Evolutionary conservation across 2,329 filamentous ascomycete species (phyloP), one percentile per base, ranked within the genome.

Genomic region (Trichoderma sp.): DNA sequence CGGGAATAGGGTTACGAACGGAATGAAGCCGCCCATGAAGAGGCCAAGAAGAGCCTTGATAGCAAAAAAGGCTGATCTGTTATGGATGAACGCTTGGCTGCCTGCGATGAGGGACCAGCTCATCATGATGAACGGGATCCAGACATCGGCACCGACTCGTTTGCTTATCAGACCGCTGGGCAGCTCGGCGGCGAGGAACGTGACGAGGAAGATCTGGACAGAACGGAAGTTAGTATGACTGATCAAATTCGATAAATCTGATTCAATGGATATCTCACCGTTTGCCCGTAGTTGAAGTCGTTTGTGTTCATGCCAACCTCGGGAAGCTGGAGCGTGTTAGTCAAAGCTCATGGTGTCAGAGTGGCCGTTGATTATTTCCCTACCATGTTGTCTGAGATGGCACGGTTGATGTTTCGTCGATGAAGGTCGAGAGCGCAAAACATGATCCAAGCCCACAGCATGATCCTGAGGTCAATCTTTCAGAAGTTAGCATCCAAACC

Each of bases 21-120:
- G 85, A 57, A 89, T 88, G 68, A 89, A 89, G 0, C 85, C 85
- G 24, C 85, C 85, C 73, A 84, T 80, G 59, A 85, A 76, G 2
- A 86, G 73, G 5, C 81, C 83, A 0, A 85, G 73, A 1, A 77
- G 68, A 0, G 71, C 71, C 3, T 74, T 73, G 2, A 73, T 75
- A 1, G 71, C 70, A 39, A 74, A 78, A 67, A 74, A 77, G n/a
- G 68, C 70, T 1, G 69, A 34, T 71, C 66, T 34, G 66, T 72
- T 19, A 67, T 71, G 19, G 12, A 78, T 69, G 3, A 74, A 71
- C 1, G 72, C 74, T 55, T 78, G 76, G 7, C 72, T 74, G 12
- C 73, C 72, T 2, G 75, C 76, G 1, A 76, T 69, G 14, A 76
- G 66, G 6, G 74, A 75, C 77, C 77, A 79, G 2, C 64, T 48